Evolutionary conservation across 768 basidiomycete genomes (phyloP), one percentile per base, ranked within the genome.

Genomic region (Podaxis sp.): DNA sequence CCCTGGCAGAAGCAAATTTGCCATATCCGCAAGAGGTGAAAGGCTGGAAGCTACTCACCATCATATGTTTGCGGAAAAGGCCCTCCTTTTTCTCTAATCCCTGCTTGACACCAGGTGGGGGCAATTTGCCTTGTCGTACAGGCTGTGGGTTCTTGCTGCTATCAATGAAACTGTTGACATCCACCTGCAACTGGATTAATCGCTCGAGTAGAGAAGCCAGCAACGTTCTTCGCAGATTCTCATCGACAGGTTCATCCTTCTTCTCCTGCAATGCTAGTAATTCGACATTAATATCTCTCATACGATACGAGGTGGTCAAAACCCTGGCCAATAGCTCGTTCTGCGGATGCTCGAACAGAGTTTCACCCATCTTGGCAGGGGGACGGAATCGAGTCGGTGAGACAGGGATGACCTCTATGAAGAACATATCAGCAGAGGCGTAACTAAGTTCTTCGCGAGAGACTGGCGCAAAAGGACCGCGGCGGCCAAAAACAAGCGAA

Each of bases 1-100:
- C 97, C 97, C 95, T 98, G 54, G 5, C 18, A 38, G 44, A 37
- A 25, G 18, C 5, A 56, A 18, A 4, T 18, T 6, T 54, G 28
- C 16, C 32, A 59, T 14, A 51, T 47, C 10, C 46, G 48, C 61
- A 47, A 32, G 50, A 9, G 11, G 51, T 36, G 42, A 55, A 44
- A 18, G 16, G 58, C 23, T 37, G 51, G 28, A 57, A 28, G 54
- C 57, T 25, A 73, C 82, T 59, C 61, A 94, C 95, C 97, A 99
- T 99, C 97, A 99, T 98, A 69, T 99, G 87, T 75, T 95, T 97
- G 61, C 97, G 82, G 82, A 99, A 99, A 52, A 99, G 72, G 48
- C 97, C 97, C 65, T 98, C 97, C 75, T 99, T 99, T 83, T 98
- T 99, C 77, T 99, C 97, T 67, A 99, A 75, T 11, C 90, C 84